A percentile compares a stretch with the other conserved stretches of the same genome.
Conservation (phyloP, 495 filamentous ascomycete species). For the Neurospora hispaniola region DNA sequence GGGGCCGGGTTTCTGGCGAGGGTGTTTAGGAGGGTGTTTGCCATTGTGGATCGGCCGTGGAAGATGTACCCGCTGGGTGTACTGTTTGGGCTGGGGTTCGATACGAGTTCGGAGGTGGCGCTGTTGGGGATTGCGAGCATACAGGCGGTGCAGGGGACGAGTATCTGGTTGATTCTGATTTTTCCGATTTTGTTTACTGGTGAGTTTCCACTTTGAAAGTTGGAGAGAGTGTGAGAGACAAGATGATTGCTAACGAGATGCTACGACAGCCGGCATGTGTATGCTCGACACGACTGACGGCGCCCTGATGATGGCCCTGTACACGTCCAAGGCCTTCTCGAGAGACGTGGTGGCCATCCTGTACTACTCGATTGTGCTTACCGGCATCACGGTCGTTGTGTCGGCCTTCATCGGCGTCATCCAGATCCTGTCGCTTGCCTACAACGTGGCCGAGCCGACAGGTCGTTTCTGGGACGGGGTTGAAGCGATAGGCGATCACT, state of each 20-base stretch:
- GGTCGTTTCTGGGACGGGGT: slow-evolving; percentile 86
- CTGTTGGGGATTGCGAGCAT: slow-evolving; percentile 82
- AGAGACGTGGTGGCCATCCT: slow-evolving; percentile 75
- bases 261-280: slow-evolving; percentile 69
- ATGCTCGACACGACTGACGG: slow-evolving; percentile 83
- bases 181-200: slow-evolving; percentile 86
- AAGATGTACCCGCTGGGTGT: slow-evolving; percentile 94
- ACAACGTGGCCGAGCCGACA: slow-evolving; percentile 60
- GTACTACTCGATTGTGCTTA: slow-evolving; percentile 91
- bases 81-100: slow-evolving; percentile 89
- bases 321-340: slow-evolving; percentile 64
- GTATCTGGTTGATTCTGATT: slow-evolving; percentile 88
- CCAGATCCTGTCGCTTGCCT: slow-evolving; percentile 66
- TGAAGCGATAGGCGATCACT: slow-evolving; percentile 61
- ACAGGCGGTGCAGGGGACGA: slow-evolving; percentile 73
- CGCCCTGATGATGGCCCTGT: slow-evolving; percentile 89
- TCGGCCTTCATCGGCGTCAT: slow-evolving; percentile 77
- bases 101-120: slow-evolving; percentile 91
- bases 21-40: slow-evolving; percentile 67
- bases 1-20: slow-evolving; percentile 64
- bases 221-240: too few species aligned
- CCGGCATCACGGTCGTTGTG: slow-evolving; percentile 76
- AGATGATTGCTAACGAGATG: slow-evolving; percentile 3
- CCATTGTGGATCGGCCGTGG: slow-evolving; percentile 82
- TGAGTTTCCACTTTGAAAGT: slow-evolving; percentile 21